Evolutionary conservation across 2,329 filamentous ascomycete species (phyloP).

Genomic region (Bipolaris bicolor): DNA sequence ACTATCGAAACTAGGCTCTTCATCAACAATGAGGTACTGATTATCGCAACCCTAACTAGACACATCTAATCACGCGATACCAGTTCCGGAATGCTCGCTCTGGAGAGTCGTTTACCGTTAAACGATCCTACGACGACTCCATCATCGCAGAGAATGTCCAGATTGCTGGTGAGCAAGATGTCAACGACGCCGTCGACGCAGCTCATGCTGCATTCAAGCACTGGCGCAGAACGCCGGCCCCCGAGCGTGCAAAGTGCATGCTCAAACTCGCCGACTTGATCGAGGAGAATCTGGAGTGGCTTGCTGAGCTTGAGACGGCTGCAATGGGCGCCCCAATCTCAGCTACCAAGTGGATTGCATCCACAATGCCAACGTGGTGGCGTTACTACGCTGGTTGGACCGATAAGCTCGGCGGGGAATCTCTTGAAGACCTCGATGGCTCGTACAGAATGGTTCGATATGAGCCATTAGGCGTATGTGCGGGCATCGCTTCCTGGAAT

Average conservation of each 20-base stretch:
- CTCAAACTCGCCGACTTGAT: conserved; percentile 4
- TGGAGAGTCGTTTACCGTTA: neutral
- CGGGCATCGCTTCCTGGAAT: conserved; percentile 52
- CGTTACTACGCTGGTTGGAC: conserved; percentile 34
- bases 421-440: conserved; percentile 51
- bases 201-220: neutral
- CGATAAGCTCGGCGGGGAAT: conserved; percentile 49
- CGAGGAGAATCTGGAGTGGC: neutral
- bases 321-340: conserved; percentile 2
- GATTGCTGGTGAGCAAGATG: conserved; percentile 2
- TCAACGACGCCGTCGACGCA: conserved; percentile 1
- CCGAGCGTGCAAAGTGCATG: conserved; percentile 2
- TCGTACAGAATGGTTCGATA: conserved; percentile 36
- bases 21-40: neutral
- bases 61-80: neutral
- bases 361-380: conserved; percentile 40
- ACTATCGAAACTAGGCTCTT: neutral
- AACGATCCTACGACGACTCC: neutral
- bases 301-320: neutral
- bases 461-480: conserved; percentile 53
- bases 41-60: neutral
- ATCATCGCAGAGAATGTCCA: neutral
- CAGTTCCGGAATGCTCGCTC: neutral
- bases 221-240: neutral
- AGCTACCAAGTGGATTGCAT: conserved; percentile 16